Percentiles rank a stretch among this genome's conserved stretches.
Conservation (phyloP, 2,329 filamentous ascomycete species). For the Monosporascus cannonballus region DNA sequence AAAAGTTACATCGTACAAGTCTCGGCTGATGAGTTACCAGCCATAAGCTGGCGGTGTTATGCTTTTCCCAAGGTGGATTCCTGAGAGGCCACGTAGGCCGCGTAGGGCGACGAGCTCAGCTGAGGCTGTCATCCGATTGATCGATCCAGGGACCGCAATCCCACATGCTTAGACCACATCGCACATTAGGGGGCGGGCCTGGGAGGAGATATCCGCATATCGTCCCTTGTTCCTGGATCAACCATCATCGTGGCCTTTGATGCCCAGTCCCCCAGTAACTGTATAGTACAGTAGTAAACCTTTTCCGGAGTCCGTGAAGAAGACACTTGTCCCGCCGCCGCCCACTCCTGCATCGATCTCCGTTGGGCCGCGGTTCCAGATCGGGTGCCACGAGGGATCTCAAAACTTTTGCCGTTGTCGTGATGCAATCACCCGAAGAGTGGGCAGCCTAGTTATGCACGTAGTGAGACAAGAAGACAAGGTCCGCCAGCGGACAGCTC, state of each 20-base stretch:
- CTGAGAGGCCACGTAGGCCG: not conserved
- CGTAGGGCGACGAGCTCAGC: not conserved
- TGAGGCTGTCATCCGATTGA: conserved; percentile 1
- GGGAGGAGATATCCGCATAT: not conserved
- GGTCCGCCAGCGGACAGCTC: too few species aligned
- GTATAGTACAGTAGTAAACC: too few species aligned
- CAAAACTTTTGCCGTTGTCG: not conserved
- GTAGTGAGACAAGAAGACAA: too few species aligned
- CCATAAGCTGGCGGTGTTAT: not conserved
- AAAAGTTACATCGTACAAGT: not conserved
- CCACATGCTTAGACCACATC: not conserved
- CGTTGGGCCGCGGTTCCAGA: not conserved
- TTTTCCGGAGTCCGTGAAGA: too few species aligned
- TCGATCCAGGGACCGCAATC: not conserved
- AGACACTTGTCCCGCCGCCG: not conserved
- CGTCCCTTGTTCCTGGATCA: not conserved
- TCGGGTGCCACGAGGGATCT: not conserved
- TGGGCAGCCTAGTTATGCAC: too few species aligned
- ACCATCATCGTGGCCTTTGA: not conserved
- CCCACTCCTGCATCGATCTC: not conserved
- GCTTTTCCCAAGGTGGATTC: not conserved
- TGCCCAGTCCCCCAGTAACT: too few species aligned
- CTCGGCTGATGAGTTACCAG: not conserved
- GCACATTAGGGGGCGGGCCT: too few species aligned
- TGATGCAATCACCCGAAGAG: not conserved